Conservation (phyloP, 1,139 yeast species). For the Geotrichum klebahnii region DNA sequence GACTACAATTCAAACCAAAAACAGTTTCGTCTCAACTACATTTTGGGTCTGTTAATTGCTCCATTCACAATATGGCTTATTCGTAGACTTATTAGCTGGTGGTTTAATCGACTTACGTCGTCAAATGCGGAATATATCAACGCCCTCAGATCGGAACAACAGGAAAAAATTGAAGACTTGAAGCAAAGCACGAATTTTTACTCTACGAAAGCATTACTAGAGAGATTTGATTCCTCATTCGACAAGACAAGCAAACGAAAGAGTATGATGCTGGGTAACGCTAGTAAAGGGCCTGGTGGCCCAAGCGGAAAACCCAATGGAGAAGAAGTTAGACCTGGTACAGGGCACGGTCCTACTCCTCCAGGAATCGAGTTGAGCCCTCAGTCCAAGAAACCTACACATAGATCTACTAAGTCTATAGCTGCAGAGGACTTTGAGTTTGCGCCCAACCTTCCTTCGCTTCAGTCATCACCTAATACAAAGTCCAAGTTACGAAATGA, state of each 20-base stretch:
- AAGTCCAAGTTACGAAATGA: no score
- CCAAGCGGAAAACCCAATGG: conserved; percentile 1
- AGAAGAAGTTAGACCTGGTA: conserved; percentile 26
- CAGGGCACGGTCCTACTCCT: conserved; percentile 10
- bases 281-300: background rate
- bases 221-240: conserved; percentile 47
- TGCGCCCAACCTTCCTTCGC: conserved; percentile 14
- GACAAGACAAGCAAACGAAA: conserved; percentile 10
- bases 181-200: conserved; percentile 76
- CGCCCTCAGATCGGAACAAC: conserved; percentile 50
- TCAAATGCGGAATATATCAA: conserved; percentile 38
- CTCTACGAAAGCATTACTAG: conserved; percentile 67
- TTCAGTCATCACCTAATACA: conserved; percentile 7
- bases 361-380: background rate
- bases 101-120: conserved; percentile 27
- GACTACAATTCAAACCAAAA: conserved; percentile 13
- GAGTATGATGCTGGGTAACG: conserved; percentile 13
- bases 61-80: conserved; percentile 30
- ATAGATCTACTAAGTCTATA: no score
- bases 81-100: conserved; percentile 26
- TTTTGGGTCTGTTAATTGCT: conserved; percentile 22
- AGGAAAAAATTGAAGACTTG: conserved; percentile 63
- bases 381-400: no score
- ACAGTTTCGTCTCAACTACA: conserved; percentile 12
- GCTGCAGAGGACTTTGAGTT: conserved; percentile 12